These are phyloP conservation scores for Elongisporangium prolatum DNA, from an alignment of 352 stramenopile genomes.

Conservation along the genomic window DNA sequence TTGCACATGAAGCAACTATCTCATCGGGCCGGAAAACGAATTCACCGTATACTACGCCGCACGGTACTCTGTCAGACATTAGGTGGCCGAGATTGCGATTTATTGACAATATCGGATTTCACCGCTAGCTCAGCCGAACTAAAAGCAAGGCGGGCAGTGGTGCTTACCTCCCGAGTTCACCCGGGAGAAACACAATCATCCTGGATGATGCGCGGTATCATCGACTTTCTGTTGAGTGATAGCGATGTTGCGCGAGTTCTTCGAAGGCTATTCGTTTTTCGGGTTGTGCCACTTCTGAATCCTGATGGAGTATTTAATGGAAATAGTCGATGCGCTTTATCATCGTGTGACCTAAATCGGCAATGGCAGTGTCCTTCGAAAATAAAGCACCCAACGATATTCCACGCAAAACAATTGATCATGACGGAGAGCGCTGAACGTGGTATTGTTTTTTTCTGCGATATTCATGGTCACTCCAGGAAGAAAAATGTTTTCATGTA, in stretches of 20 bases:
- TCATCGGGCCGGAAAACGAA: constrained; percentile 3
- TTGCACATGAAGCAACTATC: constrained; percentile 47
- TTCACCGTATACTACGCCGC: constrained; percentile 31
- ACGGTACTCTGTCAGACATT: constrained; percentile 54
- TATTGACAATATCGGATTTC: constrained; percentile 78
- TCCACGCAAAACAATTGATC: constrained; percentile 82
- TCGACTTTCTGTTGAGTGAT: constrained; percentile 87
- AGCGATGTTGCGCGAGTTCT: constrained; percentile 57
- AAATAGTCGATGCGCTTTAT: constrained; percentile 89
- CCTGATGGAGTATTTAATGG: constrained; percentile 91
- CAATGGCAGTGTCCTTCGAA: constrained; percentile 79
- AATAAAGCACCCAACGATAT: constrained; percentile 85
- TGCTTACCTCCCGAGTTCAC: constrained; percentile 88
- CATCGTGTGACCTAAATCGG: constrained; percentile 83
- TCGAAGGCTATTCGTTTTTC: constrained; percentile 88
- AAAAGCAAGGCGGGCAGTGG: constrained; percentile 33
- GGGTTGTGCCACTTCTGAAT: constrained; percentile 93
- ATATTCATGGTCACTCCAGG: constrained; percentile 90
- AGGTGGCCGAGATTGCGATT: constrained; percentile 50
- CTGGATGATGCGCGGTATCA: constrained; percentile 92
- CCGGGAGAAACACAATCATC: constrained; percentile 89
- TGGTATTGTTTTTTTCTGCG: constrained; percentile 82
- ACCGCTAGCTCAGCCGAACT: constrained; percentile 17
- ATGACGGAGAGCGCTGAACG: constrained; percentile 35
- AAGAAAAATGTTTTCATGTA: constrained; percentile 96